These are phyloP conservation scores for Capronia epimyces DNA, from an alignment of 2,329 filamentous ascomycete genomes.

Conservation along the genomic window DNA sequence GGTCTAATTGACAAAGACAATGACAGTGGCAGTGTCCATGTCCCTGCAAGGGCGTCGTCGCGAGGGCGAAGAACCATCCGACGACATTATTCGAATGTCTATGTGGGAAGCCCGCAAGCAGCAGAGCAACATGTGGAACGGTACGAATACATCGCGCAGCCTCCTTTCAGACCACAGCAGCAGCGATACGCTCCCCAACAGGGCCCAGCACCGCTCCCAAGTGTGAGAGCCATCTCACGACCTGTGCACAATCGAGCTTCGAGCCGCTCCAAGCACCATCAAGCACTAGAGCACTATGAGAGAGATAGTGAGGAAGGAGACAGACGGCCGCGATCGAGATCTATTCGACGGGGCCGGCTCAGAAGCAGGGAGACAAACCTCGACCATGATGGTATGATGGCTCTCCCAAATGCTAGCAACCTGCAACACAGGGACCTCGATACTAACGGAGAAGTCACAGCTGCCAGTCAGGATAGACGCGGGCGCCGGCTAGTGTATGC, in stretches of 20 bases:
- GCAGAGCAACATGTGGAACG: constrained; percentile 2
- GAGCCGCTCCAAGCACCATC: neutral
- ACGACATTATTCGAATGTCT: constrained; percentile 11
- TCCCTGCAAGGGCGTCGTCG: constrained; percentile 1
- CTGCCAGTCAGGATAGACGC: constrained; percentile 3
- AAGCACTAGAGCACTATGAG: neutral
- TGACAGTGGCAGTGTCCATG: neutral
- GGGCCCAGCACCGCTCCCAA: constrained; percentile 2
- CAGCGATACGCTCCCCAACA: constrained; percentile 15
- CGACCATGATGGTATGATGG: constrained; percentile 3
- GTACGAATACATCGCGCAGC: constrained; percentile 2
- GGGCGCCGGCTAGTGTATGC: neutral
- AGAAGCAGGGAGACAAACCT: neutral
- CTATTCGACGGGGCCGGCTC: constrained; percentile 1
- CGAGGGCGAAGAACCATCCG: constrained; percentile 3
- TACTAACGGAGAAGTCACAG: neutral
- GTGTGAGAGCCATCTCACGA: neutral
- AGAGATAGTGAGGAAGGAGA: neutral
- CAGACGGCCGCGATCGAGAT: constrained; percentile 4
- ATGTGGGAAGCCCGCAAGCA: neutral
- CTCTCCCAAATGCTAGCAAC: neutral
- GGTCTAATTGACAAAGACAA: neutral
- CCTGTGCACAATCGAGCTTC: neutral
- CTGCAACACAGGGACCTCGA: neutral
- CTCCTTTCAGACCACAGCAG: neutral